Percentiles rank a stretch among this genome's conserved stretches.
Conservation (phyloP, 495 filamentous ascomycete genomes). For the Wilcoxina mikolae region DNA sequence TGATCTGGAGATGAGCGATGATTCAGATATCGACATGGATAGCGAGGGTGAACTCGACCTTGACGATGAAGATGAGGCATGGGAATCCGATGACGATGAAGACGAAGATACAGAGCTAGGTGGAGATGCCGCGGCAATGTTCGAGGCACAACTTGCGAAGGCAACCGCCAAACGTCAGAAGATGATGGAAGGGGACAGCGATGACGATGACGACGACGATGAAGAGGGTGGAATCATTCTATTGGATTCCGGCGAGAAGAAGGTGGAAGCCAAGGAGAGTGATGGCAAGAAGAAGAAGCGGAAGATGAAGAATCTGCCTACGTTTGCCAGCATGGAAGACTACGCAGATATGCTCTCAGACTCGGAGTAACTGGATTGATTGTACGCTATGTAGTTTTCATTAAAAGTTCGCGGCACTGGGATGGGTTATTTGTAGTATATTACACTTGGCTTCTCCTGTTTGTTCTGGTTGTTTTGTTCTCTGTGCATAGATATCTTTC, state of each 20-base stretch:
- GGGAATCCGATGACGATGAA: constrained; percentile 34
- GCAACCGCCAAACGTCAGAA: constrained; percentile 42
- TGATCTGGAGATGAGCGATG: constrained; percentile 31
- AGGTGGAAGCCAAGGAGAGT: constrained; percentile 21
- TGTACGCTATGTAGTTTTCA: not conserved
- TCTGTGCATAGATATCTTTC: not conserved
- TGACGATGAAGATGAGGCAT: constrained; percentile 34
- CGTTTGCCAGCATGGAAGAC: constrained; percentile 82
- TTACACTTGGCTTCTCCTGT: not conserved
- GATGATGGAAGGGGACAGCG: constrained; percentile 29
- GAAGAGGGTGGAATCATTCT: constrained; percentile 22
- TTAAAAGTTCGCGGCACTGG: not conserved
- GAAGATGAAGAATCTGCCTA: constrained; percentile 78
- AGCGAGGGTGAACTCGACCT: constrained; percentile 40
- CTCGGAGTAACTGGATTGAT: not conserved
- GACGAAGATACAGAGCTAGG: constrained; percentile 36
- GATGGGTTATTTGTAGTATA: not conserved
- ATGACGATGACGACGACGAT: constrained; percentile 15
- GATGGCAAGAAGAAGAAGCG: constrained; percentile 50
- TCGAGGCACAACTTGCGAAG: constrained; percentile 38
- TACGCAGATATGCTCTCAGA: constrained; percentile 63
- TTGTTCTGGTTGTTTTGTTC: not conserved
- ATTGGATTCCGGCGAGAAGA: constrained; percentile 15
- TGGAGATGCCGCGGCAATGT: constrained; percentile 36
- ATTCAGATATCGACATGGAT: constrained; percentile 36